phyloP scores from a whole-genome alignment of 768 basidiomycete genomes.

The Boletus subcaerulescens region DNA sequence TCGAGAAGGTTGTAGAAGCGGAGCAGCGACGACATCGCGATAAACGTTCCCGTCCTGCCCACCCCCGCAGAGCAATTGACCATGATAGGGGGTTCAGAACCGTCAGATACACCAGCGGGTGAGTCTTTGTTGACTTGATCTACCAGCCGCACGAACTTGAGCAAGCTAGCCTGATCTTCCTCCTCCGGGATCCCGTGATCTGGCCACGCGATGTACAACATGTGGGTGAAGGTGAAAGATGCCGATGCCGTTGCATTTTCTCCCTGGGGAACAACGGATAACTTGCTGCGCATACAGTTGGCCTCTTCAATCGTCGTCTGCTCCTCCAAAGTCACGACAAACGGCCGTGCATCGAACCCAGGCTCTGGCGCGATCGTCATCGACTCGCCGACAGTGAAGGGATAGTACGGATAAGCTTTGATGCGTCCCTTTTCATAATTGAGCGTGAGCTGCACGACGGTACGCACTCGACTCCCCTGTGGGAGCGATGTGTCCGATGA shows the following conservation, averaged over 20 bases:
- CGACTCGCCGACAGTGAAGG: constrained; percentile 52
- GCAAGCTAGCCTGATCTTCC: constrained; percentile 55
- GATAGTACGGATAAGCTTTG: constrained; percentile 82
- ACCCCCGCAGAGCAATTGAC: constrained; percentile 86
- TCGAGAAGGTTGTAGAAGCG: constrained; percentile 52
- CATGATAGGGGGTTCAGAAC: constrained; percentile 74
- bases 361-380: constrained; percentile 45
- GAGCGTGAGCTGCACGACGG: constrained; percentile 79
- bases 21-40: constrained; percentile 76
- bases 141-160: constrained; percentile 63
- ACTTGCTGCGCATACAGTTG: constrained; percentile 57
- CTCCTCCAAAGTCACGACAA: constrained; percentile 58
- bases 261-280: constrained; percentile 48
- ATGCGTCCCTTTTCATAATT: constrained; percentile 64
- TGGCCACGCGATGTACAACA: constrained; percentile 78
- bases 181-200: constrained; percentile 77
- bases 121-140: constrained; percentile 57
- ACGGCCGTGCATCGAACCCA: constrained; percentile 38
- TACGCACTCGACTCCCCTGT: constrained; percentile 51
- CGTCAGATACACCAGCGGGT: constrained; percentile 20
- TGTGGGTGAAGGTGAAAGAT: constrained; percentile 58
- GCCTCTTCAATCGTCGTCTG: constrained; percentile 49
- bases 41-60: constrained; percentile 84
- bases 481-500: constrained; percentile 31
- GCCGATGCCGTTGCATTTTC: constrained; percentile 30